phyloP scores from a whole-genome alignment of 2,329 filamentous ascomycete species.

The Fusarium aywerte region DNA sequence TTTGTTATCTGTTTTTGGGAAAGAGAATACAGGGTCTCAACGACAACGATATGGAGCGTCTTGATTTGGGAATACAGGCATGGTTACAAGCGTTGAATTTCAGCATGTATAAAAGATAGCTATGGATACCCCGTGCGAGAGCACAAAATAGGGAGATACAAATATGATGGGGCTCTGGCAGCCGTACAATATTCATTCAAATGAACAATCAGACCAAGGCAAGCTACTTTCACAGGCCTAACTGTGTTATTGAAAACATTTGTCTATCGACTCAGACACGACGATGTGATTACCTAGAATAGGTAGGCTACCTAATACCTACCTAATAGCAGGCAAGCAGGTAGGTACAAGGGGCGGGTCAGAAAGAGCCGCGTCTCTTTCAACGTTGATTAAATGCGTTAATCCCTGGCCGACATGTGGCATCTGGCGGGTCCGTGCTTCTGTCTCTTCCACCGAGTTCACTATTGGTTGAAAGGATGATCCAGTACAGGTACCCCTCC shows the following conservation, averaged over 20 bases:
- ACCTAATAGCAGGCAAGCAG: neutral
- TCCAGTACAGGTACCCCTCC: neutral
- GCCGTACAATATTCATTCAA: conserved; percentile 7
- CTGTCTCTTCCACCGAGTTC: neutral
- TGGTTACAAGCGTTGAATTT: conserved; percentile 29
- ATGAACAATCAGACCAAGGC: conserved; percentile 7
- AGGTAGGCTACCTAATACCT: no score
- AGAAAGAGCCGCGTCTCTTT: conserved; percentile 43
- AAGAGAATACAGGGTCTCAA: conserved; percentile 13
- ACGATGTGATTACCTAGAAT: neutral
- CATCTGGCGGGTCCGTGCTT: conserved; percentile 40
- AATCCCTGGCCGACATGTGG: conserved; percentile 51
- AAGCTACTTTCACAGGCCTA: neutral
- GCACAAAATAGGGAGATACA: conserved; percentile 24
- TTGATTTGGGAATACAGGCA: conserved; percentile 16
- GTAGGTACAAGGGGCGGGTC: conserved; percentile 11
- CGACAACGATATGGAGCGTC: conserved; percentile 22
- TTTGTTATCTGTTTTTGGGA: neutral
- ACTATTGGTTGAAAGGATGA: neutral
- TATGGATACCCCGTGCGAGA: conserved; percentile 42
- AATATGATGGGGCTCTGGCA: conserved; percentile 20
- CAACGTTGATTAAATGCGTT: conserved; percentile 4
- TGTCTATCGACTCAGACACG: neutral
- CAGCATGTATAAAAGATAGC: conserved; percentile 26
- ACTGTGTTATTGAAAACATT: neutral